A percentile compares a stretch with the other conserved stretches of the same genome.
These are phyloP conservation scores for Coemansia sp. DNA, from an alignment of 192 early-diverging fungal species.

Conservation along the genomic window DNA sequence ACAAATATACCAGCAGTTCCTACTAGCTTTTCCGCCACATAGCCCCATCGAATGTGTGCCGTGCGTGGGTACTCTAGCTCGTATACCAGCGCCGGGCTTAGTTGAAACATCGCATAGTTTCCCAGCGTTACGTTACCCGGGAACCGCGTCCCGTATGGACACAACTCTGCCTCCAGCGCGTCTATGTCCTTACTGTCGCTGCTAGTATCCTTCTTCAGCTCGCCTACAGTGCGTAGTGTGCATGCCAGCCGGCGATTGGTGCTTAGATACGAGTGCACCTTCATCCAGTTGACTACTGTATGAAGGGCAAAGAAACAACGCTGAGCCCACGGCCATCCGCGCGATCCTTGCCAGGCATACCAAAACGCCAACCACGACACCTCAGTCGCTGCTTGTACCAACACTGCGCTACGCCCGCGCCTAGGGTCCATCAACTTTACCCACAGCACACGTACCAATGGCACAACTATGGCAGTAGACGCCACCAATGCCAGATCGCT, in stretches of 20 bases:
- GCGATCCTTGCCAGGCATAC: slow-evolving; percentile 59
- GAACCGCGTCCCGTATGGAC: slow-evolving; percentile 60
- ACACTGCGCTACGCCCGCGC: slow-evolving; percentile 7
- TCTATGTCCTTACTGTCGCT: slow-evolving; percentile 39
- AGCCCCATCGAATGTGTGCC: slow-evolving; percentile 75
- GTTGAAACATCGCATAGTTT: slow-evolving; percentile 87
- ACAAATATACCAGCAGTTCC: slow-evolving; percentile 79
- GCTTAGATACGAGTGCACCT: slow-evolving; percentile 90
- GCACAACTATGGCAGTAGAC: slow-evolving; percentile 63
- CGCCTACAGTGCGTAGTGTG: slow-evolving; percentile 11
- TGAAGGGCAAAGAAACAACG: slow-evolving; percentile 85
- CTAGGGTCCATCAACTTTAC: slow-evolving; percentile 23
- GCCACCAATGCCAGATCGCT: slow-evolving; percentile 72
- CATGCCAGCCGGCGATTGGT: slow-evolving; percentile 73
- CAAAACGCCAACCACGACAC: slow-evolving; percentile 58
- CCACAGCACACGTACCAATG: slow-evolving; percentile 43
- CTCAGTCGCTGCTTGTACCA: slow-evolving; percentile 62
- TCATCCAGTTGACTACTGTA: slow-evolving; percentile 92
- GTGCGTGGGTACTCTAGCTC: slow-evolving; percentile 93
- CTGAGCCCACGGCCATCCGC: slow-evolving; percentile 87
- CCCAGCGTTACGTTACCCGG: slow-evolving; percentile 77
- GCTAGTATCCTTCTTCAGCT: slow-evolving; percentile 13
- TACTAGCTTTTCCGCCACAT: slow-evolving; percentile 82
- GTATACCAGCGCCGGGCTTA: slow-evolving; percentile 91
- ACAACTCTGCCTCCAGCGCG: slow-evolving; percentile 58